These are phyloP conservation scores for Pseudopithomyces maydicus DNA, from an alignment of 2,329 filamentous ascomycete genomes.

Conservation along the genomic window DNA sequence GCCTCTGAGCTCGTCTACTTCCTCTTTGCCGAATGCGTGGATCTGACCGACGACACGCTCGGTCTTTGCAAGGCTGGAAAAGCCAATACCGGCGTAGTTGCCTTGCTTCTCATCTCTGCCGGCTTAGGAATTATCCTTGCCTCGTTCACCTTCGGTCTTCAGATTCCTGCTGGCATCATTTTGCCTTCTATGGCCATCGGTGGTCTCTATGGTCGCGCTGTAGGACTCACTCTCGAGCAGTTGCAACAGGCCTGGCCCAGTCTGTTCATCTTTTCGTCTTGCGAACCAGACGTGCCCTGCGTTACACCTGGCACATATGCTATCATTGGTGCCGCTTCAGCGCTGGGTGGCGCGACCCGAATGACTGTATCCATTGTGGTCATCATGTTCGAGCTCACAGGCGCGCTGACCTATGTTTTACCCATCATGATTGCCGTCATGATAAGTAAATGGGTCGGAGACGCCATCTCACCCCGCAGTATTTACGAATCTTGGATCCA, in stretches of 20 bases:
- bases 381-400: conserved; percentile 99
- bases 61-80: conserved; percentile 88
- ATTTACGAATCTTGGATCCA: conserved; percentile 99
- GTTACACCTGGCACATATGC: conserved; percentile 95
- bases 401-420: conserved; percentile 92
- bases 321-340: conserved; percentile 91
- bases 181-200: conserved; percentile 96
- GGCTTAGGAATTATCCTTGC: conserved; percentile 84
- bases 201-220: conserved; percentile 83
- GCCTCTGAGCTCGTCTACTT: conserved; percentile 88
- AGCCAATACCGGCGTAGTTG: conserved; percentile 79
- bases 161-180: conserved; percentile 94
- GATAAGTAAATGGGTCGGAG: conserved; percentile 97
- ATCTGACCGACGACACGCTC: conserved; percentile 81
- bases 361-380: conserved; percentile 99
- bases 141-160: conserved; percentile 87
- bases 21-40: conserved; percentile 88
- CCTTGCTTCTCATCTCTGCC: conserved; percentile 81
- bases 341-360: conserved; percentile 89
- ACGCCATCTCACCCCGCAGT: conserved; percentile 87
- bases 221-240: conserved; percentile 88
- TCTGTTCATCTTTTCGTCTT: conserved; percentile 79
- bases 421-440: conserved; percentile 99
- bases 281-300: conserved; percentile 84
- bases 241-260: conserved; percentile 78